phyloP scores from a whole-genome alignment of 257 asterid genomes.

The Penstemon barbatus region DNA sequence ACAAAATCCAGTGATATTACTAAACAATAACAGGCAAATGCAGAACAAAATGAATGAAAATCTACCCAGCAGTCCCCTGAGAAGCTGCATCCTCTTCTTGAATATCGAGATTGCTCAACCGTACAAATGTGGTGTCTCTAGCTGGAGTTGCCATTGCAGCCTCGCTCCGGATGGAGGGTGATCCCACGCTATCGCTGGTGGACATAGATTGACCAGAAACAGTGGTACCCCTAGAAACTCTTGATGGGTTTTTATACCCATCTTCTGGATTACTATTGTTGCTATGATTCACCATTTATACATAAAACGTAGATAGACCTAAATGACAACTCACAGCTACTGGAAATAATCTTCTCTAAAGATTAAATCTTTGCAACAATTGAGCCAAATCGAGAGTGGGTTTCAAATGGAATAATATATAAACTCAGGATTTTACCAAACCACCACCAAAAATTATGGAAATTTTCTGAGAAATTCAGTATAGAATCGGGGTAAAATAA shows the following conservation, averaged over 20 bases:
- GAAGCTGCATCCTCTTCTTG: conserved; percentile 77
- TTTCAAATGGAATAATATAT: not conserved
- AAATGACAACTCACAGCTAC: conserved; percentile 16
- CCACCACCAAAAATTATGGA: conserved; percentile 13
- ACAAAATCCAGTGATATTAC: conserved; percentile 1
- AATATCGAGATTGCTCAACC: conserved; percentile 59
- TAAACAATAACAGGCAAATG: conserved; percentile 11
- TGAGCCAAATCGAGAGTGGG: conserved; percentile 9
- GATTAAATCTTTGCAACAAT: conserved; percentile 28
- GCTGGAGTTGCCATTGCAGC: conserved; percentile 65
- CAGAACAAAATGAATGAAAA: not conserved
- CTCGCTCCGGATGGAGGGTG: conserved; percentile 81
- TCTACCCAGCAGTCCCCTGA: conserved; percentile 68
- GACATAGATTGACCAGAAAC: conserved; percentile 77
- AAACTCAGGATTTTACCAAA: not conserved
- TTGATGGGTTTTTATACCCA: conserved; percentile 50
- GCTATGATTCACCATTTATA: conserved; percentile 49
- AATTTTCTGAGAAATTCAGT: conserved; percentile 9
- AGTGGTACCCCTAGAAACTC: conserved; percentile 59
- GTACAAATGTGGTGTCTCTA: conserved; percentile 45
- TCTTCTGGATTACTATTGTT: conserved; percentile 42
- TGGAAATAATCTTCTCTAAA: conserved; percentile 14
- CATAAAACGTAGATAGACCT: conserved; percentile 21
- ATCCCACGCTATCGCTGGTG: conserved; percentile 76
- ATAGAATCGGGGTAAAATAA: conserved; percentile 9